Evolutionary conservation across 257 asterid species (phyloP).

Genomic region (Penstemon barbatus): DNA sequence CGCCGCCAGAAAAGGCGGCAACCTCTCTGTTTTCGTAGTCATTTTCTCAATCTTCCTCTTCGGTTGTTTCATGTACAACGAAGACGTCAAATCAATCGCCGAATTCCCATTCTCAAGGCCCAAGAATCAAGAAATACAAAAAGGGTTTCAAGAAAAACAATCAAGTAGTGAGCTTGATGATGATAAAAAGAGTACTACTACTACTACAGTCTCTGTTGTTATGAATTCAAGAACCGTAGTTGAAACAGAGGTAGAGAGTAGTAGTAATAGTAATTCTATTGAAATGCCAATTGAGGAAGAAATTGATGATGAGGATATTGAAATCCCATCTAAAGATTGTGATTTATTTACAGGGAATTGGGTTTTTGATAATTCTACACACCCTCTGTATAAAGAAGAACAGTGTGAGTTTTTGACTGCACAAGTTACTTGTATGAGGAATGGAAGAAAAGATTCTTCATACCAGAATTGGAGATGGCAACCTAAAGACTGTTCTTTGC

Average conservation of each 20-base stretch:
- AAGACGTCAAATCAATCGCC: slow-evolving; percentile 72
- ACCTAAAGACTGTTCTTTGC: slow-evolving; percentile 73
- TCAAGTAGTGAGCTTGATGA: neutral
- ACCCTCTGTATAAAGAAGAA: slow-evolving; percentile 66
- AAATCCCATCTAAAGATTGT: slow-evolving; percentile 52
- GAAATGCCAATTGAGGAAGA: slow-evolving; percentile 37
- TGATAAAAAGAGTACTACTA: neutral
- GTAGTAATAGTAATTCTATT: neutral
- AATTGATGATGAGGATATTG: slow-evolving; percentile 34
- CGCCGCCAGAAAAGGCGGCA: slow-evolving; percentile 48
- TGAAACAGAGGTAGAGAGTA: slow-evolving; percentile 42
- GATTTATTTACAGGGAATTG: slow-evolving; percentile 67
- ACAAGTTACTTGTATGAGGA: slow-evolving; percentile 77
- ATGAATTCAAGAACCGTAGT: slow-evolving; percentile 53
- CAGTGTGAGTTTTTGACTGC: slow-evolving; percentile 76
- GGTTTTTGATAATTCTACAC: slow-evolving; percentile 61
- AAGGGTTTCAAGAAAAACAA: slow-evolving; percentile 1
- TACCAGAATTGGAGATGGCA: slow-evolving; percentile 90
- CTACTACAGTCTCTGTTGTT: slow-evolving; percentile 42
- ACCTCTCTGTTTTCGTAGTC: slow-evolving; percentile 52
- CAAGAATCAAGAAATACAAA: slow-evolving; percentile 38
- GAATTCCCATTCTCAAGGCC: slow-evolving; percentile 67
- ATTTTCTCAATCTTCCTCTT: slow-evolving; percentile 63
- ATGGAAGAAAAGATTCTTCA: slow-evolving; percentile 60
- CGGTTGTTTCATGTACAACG: slow-evolving; percentile 81